Evolutionary conservation across 345 rosid genomes (phyloP), one percentile per base, ranked within the genome.

Genomic region (Lumnitzera racemosa): DNA sequence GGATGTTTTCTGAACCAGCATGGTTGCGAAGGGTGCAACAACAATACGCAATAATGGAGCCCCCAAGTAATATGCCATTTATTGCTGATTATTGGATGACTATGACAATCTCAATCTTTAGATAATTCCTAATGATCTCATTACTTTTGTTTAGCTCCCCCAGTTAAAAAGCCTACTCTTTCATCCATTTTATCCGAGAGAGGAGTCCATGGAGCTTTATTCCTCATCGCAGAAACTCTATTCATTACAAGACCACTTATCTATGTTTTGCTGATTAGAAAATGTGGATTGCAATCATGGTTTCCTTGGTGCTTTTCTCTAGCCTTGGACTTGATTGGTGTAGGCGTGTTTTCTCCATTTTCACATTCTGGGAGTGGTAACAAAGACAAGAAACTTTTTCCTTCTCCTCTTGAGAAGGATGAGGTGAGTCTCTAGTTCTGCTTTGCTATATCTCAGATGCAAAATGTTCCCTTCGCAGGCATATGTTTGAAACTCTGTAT

Each of bases 281-380:
- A 73, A 80, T 83, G 73, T 47, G 96, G 95, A 61, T 66, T 76
- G 66, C 77, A 83, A 41, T 95, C 99, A 14, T 95, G 99, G 99
- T 77, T 75, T 58, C 98, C 97, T 24, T 90, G 98, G 98, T 81
- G 81, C 72, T 65, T 95, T 61, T 95, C 99, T 7, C 79, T 90
- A 56, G 81, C 78, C 41, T 74, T 86, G 65, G 96, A 90, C 62
- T 31, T 83, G 2, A 15, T 76, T 4, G 97, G 92, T 29, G 61
- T 76, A 54, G 79, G 91, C 50, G 56, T 86, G 61, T 72, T 88
- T 16, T 73, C 87, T 12, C 79, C 65, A 56, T 70, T 71, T 57
- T 55, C 79, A 2, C 75, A 66, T 58, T 64, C 75, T 2, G 67
- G 61, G 59, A 56, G 57, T 16, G 79, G 68, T 59, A 80, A 68